These are phyloP conservation scores for Sporothrix pallida DNA, from an alignment of 2,329 filamentous ascomycete species.

Conservation along the genomic window DNA sequence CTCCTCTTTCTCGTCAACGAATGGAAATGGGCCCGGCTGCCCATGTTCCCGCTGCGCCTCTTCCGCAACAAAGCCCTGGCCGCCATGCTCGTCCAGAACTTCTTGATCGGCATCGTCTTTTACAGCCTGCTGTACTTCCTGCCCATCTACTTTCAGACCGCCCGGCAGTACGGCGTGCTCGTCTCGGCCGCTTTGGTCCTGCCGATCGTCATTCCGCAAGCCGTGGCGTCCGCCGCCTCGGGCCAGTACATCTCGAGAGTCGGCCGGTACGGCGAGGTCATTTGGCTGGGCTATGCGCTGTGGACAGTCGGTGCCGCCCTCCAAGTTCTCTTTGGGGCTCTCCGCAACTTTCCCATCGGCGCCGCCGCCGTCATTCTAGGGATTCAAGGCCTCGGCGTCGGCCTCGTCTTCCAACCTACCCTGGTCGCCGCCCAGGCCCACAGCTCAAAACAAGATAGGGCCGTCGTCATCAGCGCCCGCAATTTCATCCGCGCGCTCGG, in stretches of 20 bases:
- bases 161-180: conserved; percentile 41
- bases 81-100: conserved; percentile 34
- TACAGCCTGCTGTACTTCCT: conserved; percentile 37
- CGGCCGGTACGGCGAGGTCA: conserved; percentile 43
- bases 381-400: conserved; percentile 43
- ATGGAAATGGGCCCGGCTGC: conserved; percentile 32
- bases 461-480: conserved; percentile 48
- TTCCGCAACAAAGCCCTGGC: conserved; percentile 33
- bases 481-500: conserved; percentile 42
- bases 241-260: conserved; percentile 44
- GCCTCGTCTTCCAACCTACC: conserved; percentile 48
- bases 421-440: conserved; percentile 49
- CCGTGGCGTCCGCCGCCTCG: conserved; percentile 42
- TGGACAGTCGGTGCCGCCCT: conserved; percentile 48
- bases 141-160: conserved; percentile 46
- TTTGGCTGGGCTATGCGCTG: conserved; percentile 44
- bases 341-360: conserved; percentile 41
- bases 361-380: conserved; percentile 43
- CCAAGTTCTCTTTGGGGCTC: conserved; percentile 37
- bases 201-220: conserved; percentile 42
- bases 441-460: conserved; percentile 45
- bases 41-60: conserved; percentile 37
- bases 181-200: conserved; percentile 42
- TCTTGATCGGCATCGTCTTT: conserved; percentile 36
- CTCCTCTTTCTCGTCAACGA: conserved; percentile 35